Percentiles rank a stretch among this genome's conserved stretches.
phyloP scores from a whole-genome alignment of 257 asterid genomes.

The Leptodermis oblonga region DNA sequence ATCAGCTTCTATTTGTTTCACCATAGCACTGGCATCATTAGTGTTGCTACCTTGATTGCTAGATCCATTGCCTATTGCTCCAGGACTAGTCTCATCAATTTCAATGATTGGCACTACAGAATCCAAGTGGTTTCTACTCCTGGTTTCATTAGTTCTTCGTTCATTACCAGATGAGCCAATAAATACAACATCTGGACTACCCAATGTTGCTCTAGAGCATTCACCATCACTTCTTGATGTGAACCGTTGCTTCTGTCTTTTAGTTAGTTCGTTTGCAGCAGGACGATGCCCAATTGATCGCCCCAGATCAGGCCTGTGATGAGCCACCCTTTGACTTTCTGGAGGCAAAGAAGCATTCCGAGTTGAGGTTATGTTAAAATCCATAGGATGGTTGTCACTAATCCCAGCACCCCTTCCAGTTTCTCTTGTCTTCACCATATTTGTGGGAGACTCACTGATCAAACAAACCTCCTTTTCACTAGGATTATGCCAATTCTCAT shows the following conservation, averaged over 20 bases:
- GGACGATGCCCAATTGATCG: constrained; percentile 29
- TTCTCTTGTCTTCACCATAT: constrained; percentile 32
- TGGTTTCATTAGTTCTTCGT: constrained; percentile 26
- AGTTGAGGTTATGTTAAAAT: constrained; percentile 32
- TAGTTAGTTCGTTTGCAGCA: constrained; percentile 30
- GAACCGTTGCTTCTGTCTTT: constrained; percentile 58
- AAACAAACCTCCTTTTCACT: constrained; percentile 22
- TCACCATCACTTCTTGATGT: constrained; percentile 41
- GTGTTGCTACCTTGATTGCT: constrained; percentile 13
- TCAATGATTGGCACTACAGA: constrained; percentile 40
- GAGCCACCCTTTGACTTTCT: constrained; percentile 31
- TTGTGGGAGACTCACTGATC: constrained; percentile 30
- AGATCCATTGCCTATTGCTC: constrained; percentile 27
- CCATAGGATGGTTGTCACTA: constrained; percentile 16
- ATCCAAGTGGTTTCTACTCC: constrained; percentile 18
- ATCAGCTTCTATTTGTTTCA: constrained; percentile 84
- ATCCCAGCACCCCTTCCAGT: constrained; percentile 30
- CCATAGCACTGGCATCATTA: constrained; percentile 41
- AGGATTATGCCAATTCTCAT: constrained; percentile 20
- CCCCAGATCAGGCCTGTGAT: constrained; percentile 31
- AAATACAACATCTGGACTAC: constrained; percentile 43
- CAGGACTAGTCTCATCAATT: constrained; percentile 54
- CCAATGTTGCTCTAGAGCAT: constrained; percentile 46
- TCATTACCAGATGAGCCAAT: constrained; percentile 42
- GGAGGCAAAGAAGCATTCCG: constrained; percentile 29